phyloP scores from a whole-genome alignment of 192 early-diverging fungal species.

The Chytriomyces hyalinus region DNA sequence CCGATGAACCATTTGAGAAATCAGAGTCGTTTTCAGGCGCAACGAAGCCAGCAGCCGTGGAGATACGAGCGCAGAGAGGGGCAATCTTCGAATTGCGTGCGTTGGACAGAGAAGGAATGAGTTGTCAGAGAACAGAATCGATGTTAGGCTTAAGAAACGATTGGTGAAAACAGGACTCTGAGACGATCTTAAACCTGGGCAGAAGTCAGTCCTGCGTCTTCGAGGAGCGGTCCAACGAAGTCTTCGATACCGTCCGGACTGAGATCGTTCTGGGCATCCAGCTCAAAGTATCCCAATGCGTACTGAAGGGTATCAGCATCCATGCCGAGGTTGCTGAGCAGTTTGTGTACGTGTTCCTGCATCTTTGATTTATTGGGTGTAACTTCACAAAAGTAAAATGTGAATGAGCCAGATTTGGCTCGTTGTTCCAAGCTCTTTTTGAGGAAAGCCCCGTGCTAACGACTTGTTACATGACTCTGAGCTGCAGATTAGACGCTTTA shows the following conservation, averaged over 20 bases:
- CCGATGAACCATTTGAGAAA: background rate
- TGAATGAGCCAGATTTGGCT: too few species aligned
- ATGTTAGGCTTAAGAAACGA: too few species aligned
- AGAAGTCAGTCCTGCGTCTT: constrained; percentile 9
- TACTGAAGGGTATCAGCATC: constrained; percentile 41
- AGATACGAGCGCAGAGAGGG: constrained; percentile 70
- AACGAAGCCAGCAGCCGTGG: constrained; percentile 55
- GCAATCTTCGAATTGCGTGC: constrained; percentile 51
- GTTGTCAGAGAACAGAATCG: too few species aligned
- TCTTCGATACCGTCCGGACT: constrained; percentile 47
- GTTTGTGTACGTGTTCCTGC: too few species aligned
- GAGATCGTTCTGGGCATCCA: constrained; percentile 50
- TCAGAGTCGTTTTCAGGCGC: constrained; percentile 11
- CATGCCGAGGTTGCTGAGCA: background rate
- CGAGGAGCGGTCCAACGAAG: constrained; percentile 58
- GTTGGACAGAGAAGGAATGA: too few species aligned
- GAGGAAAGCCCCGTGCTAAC: too few species aligned
- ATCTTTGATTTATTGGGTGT: too few species aligned
- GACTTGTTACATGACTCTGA: too few species aligned
- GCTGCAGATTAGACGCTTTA: too few species aligned
- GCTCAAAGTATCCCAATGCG: constrained; percentile 52
- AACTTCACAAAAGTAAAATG: too few species aligned
- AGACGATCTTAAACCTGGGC: background rate
- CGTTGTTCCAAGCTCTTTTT: too few species aligned
- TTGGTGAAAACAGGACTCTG: too few species aligned